A percentile compares a stretch with the other conserved stretches of the same genome.
These are phyloP conservation scores for Mycena chlorophos DNA, from an alignment of 768 basidiomycete genomes.

Conservation along the genomic window DNA sequence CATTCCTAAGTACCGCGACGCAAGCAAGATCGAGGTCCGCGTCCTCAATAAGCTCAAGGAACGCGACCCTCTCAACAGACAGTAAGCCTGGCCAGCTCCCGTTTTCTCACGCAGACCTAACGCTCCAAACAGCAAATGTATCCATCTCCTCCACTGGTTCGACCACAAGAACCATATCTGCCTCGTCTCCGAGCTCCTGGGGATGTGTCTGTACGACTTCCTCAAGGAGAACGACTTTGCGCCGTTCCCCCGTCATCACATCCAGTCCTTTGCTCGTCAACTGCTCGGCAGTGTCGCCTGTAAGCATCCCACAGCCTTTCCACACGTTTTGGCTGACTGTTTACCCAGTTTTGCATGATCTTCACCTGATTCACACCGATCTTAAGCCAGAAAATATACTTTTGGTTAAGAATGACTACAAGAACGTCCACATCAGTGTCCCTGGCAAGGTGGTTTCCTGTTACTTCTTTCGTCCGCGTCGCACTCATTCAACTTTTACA, in stretches of 20 bases:
- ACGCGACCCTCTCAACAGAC: conserved; percentile 81
- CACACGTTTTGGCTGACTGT: conserved; percentile 21
- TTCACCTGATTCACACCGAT: conserved; percentile 94
- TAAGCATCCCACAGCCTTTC: conserved; percentile 44
- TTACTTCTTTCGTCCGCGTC: conserved; percentile 6
- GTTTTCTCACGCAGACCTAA: conserved; percentile 25
- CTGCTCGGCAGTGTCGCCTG: conserved; percentile 91
- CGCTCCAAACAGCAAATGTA: conserved; percentile 78
- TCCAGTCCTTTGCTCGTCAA: conserved; percentile 92
- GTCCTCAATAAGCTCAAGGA: conserved; percentile 90
- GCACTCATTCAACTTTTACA: conserved; percentile 30
- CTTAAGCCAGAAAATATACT: conserved; percentile 99
- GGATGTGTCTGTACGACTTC: conserved; percentile 98
- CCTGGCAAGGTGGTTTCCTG: conserved; percentile 59
- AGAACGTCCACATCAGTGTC: conserved; percentile 55
- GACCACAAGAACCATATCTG: conserved; percentile 98
- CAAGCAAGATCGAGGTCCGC: conserved; percentile 95
- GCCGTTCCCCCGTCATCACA: conserved; percentile 94
- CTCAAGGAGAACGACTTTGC: conserved; percentile 97
- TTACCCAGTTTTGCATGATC: conserved; percentile 78
- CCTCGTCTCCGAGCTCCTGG: conserved; percentile 91
- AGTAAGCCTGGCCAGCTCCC: conserved; percentile 55
- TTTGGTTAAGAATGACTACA: conserved; percentile 82
- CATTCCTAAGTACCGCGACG: conserved; percentile 98
- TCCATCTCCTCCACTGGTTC: conserved; percentile 91